Evolutionary conservation across 2,329 filamentous ascomycete genomes (phyloP).

Genomic region (Verticillium longisporum): DNA sequence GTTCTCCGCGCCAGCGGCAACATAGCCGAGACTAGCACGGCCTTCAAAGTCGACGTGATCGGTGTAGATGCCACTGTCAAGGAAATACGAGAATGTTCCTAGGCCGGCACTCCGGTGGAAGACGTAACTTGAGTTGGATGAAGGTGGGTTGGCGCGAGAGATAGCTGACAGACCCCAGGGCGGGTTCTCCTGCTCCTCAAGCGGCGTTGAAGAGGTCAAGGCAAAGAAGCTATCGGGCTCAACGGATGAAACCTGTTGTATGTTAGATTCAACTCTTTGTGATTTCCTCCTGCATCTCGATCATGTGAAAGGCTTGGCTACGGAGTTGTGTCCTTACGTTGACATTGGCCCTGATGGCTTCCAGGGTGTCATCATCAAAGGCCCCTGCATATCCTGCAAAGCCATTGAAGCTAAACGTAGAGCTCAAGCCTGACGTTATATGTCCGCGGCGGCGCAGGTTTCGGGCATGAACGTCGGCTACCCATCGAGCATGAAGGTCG

Average conservation of each 20-base stretch:
- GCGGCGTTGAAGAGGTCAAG: neutral
- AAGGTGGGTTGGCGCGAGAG: constrained; percentile 18
- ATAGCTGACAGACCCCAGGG: constrained; percentile 37
- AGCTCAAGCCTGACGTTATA: neutral
- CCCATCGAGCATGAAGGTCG: neutral
- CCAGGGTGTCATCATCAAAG: constrained; percentile 30
- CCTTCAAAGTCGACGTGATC: constrained; percentile 30
- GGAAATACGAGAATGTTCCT: constrained; percentile 17
- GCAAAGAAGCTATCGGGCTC: neutral
- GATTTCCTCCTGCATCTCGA: too few species aligned
- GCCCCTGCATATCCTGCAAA: constrained; percentile 32
- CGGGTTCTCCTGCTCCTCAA: constrained; percentile 13
- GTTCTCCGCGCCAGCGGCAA: constrained; percentile 11
- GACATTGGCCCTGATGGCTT: constrained; percentile 24
- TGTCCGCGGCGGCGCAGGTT: neutral
- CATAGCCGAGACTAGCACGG: constrained; percentile 28
- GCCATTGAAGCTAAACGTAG: neutral
- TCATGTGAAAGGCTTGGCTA: too few species aligned
- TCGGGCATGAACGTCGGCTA: neutral
- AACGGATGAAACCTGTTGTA: neutral
- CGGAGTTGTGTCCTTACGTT: neutral
- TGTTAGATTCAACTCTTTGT: neutral
- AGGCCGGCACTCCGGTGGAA: constrained; percentile 14
- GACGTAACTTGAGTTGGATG: constrained; percentile 19
- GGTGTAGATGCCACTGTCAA: constrained; percentile 17